Evolutionary conservation across 2,329 filamentous ascomycete species (phyloP).

Genomic region (Penicillium thymicola): DNA sequence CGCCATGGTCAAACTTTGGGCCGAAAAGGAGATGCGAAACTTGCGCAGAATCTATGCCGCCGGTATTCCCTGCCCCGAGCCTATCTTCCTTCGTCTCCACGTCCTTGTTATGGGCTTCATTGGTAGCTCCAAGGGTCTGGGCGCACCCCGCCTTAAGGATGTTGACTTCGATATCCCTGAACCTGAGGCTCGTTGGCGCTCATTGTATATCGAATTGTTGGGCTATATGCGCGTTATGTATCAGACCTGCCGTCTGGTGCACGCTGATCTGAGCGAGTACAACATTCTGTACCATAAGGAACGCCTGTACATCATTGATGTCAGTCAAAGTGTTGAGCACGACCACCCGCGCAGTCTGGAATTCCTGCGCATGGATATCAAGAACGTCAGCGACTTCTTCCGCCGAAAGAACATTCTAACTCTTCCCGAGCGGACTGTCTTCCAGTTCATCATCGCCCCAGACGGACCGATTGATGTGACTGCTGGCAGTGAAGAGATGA

Average conservation of each 20-base stretch:
- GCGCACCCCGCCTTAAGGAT: conserved; percentile 84
- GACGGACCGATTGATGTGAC: conserved; percentile 46
- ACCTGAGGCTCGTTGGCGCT: conserved; percentile 68
- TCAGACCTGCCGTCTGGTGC: conserved; percentile 84
- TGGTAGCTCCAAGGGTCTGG: conserved; percentile 79
- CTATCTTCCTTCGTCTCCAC: conserved; percentile 84
- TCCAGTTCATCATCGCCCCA: conserved; percentile 71
- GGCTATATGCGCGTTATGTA: conserved; percentile 91
- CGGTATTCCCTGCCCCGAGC: conserved; percentile 86
- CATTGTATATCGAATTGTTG: conserved; percentile 77
- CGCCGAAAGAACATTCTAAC: conserved; percentile 77
- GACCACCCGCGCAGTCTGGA: conserved; percentile 90
- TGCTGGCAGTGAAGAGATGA: conserved; percentile 54
- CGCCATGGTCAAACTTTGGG: conserved; percentile 98
- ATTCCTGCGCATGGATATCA: conserved; percentile 97
- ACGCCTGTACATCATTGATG: conserved; percentile 89
- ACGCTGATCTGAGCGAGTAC: conserved; percentile 97
- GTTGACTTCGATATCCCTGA: conserved; percentile 70
- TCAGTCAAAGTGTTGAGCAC: conserved; percentile 95
- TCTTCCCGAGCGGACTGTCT: conserved; percentile 73
- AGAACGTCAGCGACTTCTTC: conserved; percentile 95
- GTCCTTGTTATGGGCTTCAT: conserved; percentile 94
- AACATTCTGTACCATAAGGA: conserved; percentile 87
- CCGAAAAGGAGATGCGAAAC: conserved; percentile 97
- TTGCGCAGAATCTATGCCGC: conserved; percentile 77